Base-by-base conservation (phyloP, 192 early-diverging fungal species). In the Spinellus fusiger region DNA sequence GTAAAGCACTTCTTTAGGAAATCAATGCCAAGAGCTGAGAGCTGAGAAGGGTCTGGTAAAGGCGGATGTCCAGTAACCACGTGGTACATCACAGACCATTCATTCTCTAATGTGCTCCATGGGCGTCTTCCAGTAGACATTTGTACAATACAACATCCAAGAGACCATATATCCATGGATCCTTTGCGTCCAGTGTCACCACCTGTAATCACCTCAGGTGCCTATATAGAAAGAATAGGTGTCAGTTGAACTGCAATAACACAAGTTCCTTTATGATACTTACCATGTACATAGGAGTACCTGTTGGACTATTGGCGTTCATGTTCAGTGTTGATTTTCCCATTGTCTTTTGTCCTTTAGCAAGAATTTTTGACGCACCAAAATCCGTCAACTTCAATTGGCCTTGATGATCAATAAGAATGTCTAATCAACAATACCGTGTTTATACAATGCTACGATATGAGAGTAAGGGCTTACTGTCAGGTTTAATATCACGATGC, bases 1-100 rank as follows among this genome's bases (percentile, higher is more conserved):
- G 75, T 84, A 72, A 95, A 93, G 70, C 93, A 94, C 47, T 82
- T 69, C 49, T 77, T 77, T 38, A 94, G 65, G 65, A 95, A 95
- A 20, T 82, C 83, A 62, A 92, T 80, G 13, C 90, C 89, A 8
- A 65, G 78, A 33, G 71, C 64, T 48, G 86, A 85, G 49, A 91
- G 64, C 54, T 89, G 80, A 1, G 77, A 71, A 0, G 86, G 59
- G 47, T 85, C 85, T 0, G 93, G 93, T 38, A 95, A 63, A 10
- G 89, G 86, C 34, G 92, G 89, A 44, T 85, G 82, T 3, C 85
- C 81, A 3, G 85, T 81, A 0, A 88, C 87, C 6, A 92, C 90
- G 61, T 93, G 89, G 64, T 88, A 95, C 91, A 95, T 95, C 29
- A 95, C 86, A 1, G 93, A 88, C 91, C 91, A 95, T 73, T 95